Base-by-base conservation (phyloP, 768 basidiomycete species). In the Boletellus sp. region DNA sequence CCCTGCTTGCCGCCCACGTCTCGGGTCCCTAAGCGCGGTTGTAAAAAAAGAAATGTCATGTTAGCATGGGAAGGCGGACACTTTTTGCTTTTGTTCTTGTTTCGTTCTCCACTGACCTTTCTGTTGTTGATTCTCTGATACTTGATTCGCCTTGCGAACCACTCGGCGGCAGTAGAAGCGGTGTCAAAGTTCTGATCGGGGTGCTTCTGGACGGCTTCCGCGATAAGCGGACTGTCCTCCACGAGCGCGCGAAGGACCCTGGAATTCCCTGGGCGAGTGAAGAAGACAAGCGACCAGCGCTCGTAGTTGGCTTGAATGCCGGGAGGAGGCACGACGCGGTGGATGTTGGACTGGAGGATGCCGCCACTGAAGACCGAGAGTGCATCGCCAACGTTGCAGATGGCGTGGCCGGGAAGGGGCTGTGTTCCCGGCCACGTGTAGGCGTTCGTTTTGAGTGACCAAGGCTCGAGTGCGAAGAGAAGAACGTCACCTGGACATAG, bases 271-370 rank as follows among this genome's bases (percentile, higher is more conserved):
- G 84, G 84, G 19, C 86, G 73, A 0, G 77, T 80, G 67, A 87
- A 86, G 66, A 78, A 87, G 0, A 84, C 84, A 11, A 86, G 67
- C 5, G 85, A 87, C 78, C 81, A 86, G 9, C 85, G 74, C 31
- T 78, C 78, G 26, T 72, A 63, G 7, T 70, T 61, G 2, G 68
- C 68, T 63, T 89, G 86, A 4, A 64, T 54, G 7, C 80, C 78
- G 0, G 85, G 85, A 0, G 86, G 80, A 10, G 83, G 77, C 0
- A 84, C 70, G 8, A 84, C 83, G 26, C 83, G 76, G 59, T 85
- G 84, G 16, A 84, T 66, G 58, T 81, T 82, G 7, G 83, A 85
- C 15, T 78, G 73, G 22, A 85, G 72, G 42, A 84, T 79, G 1
- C 83, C 81, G 2, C 81, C 83, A 31, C 81, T 83, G 59, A 85